Conservation (phyloP, 2,329 filamentous ascomycete genomes). For the Alternaria brassicae region DNA sequence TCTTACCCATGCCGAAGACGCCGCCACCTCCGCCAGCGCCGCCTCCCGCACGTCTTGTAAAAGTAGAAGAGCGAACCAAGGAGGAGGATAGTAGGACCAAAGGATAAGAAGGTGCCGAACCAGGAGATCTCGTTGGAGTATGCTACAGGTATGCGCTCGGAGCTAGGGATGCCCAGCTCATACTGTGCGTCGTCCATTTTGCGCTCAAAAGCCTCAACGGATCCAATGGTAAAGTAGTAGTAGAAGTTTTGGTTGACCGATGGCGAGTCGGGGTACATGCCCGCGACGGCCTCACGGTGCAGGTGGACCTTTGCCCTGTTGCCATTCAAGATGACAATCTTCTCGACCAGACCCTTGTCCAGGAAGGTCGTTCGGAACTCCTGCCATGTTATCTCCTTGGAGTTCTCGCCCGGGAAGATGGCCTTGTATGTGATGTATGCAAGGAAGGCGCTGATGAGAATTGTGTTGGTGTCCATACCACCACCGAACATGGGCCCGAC, state of each 20-base stretch:
- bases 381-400: slow-evolving; percentile 93
- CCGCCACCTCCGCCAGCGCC: slow-evolving; percentile 66
- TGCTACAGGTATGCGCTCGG: slow-evolving; percentile 91
- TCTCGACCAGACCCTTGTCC: slow-evolving; percentile 94
- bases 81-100: slow-evolving; percentile 86
- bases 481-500: slow-evolving; percentile 29
- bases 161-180: slow-evolving; percentile 81
- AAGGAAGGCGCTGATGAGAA: slow-evolving; percentile 65
- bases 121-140: slow-evolving; percentile 80
- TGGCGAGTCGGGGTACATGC: slow-evolving; percentile 77
- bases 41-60: slow-evolving; percentile 76
- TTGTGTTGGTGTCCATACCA: slow-evolving; percentile 61
- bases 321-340: slow-evolving; percentile 80
- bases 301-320: slow-evolving; percentile 81
- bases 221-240: slow-evolving; percentile 96
- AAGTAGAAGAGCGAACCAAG: slow-evolving; percentile 84
- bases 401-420: slow-evolving; percentile 70
- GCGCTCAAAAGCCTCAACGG: slow-evolving; percentile 89
- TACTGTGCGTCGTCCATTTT: slow-evolving; percentile 86
- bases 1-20: slow-evolving; percentile 96
- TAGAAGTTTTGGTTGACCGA: slow-evolving; percentile 73
- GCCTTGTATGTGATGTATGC: slow-evolving; percentile 66
- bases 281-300: slow-evolving; percentile 74
- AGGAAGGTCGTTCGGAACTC: slow-evolving; percentile 93
- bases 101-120: slow-evolving; percentile 75